Evolutionary conservation across 306 rosid species (phyloP), one percentile per base, ranked within the genome.

Genomic region (Pyrus pyrifolia): DNA sequence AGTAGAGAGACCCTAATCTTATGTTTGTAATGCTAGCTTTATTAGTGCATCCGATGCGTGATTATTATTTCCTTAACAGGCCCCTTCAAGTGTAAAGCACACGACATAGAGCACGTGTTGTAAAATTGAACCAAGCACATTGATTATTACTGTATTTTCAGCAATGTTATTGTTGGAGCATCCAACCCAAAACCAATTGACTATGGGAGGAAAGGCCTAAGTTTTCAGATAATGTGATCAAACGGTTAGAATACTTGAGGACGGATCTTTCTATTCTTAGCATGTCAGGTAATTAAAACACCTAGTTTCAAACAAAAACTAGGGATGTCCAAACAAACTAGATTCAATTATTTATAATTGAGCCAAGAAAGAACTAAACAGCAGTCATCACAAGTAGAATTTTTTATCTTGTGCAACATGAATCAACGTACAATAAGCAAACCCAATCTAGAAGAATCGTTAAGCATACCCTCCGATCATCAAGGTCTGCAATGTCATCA

Each of bases 401-500:
- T 21, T 31, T 46, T 4, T 4, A 25, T 23, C 31, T 23, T 12
- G 66, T 60, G 62, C 62, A 60, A 53, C 42, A 75, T 59, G 76
- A 79, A 49, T 46, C 76, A 89, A 67, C 72, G 53, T 73, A 78
- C 25, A 78, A 60, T 31, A 40, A 4, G 81, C 7, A 38, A 78
- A 51, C n/a, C 21, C 46, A 52, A 67, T 45, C 58, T 61, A 29
- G 68, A 68, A 76, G 70, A 68, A 27, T 35, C 23, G 67, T 69
- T 51, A 51, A 75, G 83, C 83, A 74, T 90, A 95, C 99, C 93
- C 97, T 90, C 89, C 87, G 86, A 85, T 95, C 99, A 81, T 95
- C 99, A 72, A 95, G 96, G 82, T 92, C 97, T 45, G 99, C 97
- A 88, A 95, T 82, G 68, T 83, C 97, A 67, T 89, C 92, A 78